Evolutionary conservation across 768 basidiomycete species (phyloP).

Genomic region (Lepiota venenata): DNA sequence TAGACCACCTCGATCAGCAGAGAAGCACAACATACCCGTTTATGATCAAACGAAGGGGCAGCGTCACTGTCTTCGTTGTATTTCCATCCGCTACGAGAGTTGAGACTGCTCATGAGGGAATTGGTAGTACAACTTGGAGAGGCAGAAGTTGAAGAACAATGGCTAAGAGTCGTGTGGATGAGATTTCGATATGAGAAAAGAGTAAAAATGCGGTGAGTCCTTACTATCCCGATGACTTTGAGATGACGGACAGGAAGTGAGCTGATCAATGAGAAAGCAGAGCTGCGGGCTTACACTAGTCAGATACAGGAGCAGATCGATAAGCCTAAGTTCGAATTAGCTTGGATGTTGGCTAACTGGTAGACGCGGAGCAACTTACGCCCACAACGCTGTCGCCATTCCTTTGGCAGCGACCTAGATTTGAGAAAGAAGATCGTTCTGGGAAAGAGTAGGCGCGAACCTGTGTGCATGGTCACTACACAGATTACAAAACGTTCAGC

Average conservation of each 20-base stretch:
- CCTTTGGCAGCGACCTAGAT: background rate
- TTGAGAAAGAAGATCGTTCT: background rate
- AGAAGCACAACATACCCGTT: background rate
- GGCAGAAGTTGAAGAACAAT: constrained; percentile 37
- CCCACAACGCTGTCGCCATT: constrained; percentile 7
- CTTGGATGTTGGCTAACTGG: background rate
- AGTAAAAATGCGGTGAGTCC: background rate
- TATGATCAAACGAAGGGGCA: background rate
- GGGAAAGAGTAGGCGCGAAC: background rate
- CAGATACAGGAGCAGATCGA: constrained; percentile 20
- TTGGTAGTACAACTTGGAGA: constrained; percentile 41
- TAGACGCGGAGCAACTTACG: background rate
- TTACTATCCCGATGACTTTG: constrained; percentile 15
- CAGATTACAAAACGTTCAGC: background rate
- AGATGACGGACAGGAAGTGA: background rate
- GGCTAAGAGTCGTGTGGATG: constrained; percentile 17
- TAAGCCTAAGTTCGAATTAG: background rate
- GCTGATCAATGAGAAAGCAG: background rate
- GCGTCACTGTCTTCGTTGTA: constrained; percentile 9
- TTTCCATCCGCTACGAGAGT: constrained; percentile 30
- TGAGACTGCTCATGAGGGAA: constrained; percentile 36
- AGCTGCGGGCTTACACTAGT: constrained; percentile 15
- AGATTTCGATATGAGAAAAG: too few relatives aligned
- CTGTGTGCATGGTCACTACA: constrained; percentile 22
- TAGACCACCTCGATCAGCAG: background rate